phyloP scores from a whole-genome alignment of 2,329 filamentous ascomycete genomes.

The Apiospora arundinis region DNA sequence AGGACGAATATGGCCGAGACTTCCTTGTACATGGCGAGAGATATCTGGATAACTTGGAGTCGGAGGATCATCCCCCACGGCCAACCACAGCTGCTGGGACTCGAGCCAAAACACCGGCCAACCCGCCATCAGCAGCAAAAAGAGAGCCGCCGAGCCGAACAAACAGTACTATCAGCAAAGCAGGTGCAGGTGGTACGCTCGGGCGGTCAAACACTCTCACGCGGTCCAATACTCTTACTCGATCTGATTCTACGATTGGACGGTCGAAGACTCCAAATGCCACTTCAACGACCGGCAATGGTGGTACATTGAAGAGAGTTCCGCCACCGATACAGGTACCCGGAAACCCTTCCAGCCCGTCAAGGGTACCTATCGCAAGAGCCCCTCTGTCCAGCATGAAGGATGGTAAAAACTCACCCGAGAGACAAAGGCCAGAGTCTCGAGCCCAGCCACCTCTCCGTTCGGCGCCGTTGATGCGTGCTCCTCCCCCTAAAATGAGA shows the following conservation, averaged over 20 bases:
- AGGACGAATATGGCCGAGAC: slow-evolving; percentile 90
- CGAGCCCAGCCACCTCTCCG: slow-evolving; percentile 54
- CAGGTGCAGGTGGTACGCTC: background rate
- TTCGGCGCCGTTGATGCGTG: slow-evolving; percentile 62
- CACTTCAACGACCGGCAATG: slow-evolving; percentile 33
- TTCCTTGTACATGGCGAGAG: slow-evolving; percentile 93
- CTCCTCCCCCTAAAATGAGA: slow-evolving; percentile 91
- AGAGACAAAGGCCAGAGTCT: slow-evolving; percentile 63
- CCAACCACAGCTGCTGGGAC: slow-evolving; percentile 55
- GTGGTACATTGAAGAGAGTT: slow-evolving; percentile 41
- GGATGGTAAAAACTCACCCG: slow-evolving; percentile 80
- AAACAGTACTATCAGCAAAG: slow-evolving; percentile 40
- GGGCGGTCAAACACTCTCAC: slow-evolving; percentile 43
- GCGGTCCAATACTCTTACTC: slow-evolving; percentile 35
- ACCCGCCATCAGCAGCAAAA: slow-evolving; percentile 55
- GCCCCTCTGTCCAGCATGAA: slow-evolving; percentile 73
- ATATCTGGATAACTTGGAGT: slow-evolving; percentile 85
- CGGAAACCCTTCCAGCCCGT: slow-evolving; percentile 56
- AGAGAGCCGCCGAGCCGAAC: slow-evolving; percentile 43
- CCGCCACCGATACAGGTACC: slow-evolving; percentile 30
- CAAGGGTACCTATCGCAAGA: slow-evolving; percentile 70
- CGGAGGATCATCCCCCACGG: slow-evolving; percentile 62
- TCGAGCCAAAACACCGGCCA: slow-evolving; percentile 78
- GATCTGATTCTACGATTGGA: too few relatives aligned
- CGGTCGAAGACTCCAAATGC: slow-evolving; percentile 60